A percentile compares a stretch with the other conserved stretches of the same genome.
Conservation (phyloP, 768 basidiomycete genomes). For the Psilocybe azurescens region DNA sequence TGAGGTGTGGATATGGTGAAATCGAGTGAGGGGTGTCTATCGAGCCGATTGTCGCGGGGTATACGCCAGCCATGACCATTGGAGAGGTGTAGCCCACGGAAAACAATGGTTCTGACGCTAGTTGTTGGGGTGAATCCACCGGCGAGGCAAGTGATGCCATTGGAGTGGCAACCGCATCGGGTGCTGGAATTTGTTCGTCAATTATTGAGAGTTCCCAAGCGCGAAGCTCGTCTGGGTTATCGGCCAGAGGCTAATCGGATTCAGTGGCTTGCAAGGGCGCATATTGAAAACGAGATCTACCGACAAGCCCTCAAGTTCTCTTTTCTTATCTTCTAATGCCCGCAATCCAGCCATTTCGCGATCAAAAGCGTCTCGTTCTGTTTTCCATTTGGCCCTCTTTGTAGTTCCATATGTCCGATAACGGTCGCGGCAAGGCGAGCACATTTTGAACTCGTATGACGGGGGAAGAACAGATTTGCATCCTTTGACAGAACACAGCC, state of each 20-base stretch:
- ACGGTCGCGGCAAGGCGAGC: constrained; percentile 48
- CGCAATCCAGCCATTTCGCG: constrained; percentile 42
- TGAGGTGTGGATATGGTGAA: constrained; percentile 16
- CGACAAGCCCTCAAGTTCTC: constrained; percentile 38
- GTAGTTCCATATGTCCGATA: constrained; percentile 59
- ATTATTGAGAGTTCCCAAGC: constrained; percentile 41
- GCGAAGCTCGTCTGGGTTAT: constrained; percentile 37
- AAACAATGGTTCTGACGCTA: not conserved
- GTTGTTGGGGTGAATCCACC: not conserved
- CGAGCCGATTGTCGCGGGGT: constrained; percentile 9
- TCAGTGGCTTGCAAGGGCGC: constrained; percentile 1
- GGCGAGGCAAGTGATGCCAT: not conserved
- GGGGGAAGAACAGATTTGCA: constrained; percentile 51
- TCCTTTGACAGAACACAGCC: constrained; percentile 59
- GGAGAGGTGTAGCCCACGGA: constrained; percentile 1
- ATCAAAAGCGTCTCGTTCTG: constrained; percentile 47
- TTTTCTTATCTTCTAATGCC: constrained; percentile 42
- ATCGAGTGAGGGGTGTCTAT: constrained; percentile 12
- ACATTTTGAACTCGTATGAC: constrained; percentile 47
- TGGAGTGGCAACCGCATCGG: constrained; percentile 4
- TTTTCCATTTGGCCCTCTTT: constrained; percentile 59
- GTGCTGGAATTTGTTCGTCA: constrained; percentile 33
- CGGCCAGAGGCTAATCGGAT: constrained; percentile 36
- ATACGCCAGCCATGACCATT: constrained; percentile 6
- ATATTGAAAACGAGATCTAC: constrained; percentile 30